Evolutionary conservation across 225 moss, liverwort and hornwort genomes (phyloP).

Genomic region (Sphagnum tenellum): DNA sequence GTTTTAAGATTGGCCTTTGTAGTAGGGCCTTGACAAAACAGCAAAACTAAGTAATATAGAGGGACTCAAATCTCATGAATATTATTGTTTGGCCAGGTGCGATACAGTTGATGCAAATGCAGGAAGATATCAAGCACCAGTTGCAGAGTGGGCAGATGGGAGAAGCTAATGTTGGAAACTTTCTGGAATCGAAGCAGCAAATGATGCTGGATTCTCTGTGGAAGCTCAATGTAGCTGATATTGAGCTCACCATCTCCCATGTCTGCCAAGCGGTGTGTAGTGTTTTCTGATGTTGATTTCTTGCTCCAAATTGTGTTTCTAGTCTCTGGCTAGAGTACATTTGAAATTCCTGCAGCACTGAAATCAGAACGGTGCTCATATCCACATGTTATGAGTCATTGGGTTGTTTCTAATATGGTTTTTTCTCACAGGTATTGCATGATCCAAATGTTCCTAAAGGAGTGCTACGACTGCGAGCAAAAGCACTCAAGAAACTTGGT

Average conservation of each 20-base stretch:
- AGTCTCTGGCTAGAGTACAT: background rate
- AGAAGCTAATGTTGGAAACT: slow-evolving; percentile 45
- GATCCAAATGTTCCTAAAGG: slow-evolving; percentile 28
- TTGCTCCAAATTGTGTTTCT: background rate
- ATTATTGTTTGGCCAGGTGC: slow-evolving; percentile 36
- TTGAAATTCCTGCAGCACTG: background rate
- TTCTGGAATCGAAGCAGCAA: slow-evolving; percentile 53
- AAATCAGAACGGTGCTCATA: background rate
- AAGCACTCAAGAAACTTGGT: slow-evolving; percentile 71
- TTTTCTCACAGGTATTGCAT: slow-evolving; percentile 34
- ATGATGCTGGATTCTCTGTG: slow-evolving; percentile 66
- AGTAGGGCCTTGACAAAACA: too few species aligned
- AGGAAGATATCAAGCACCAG: slow-evolving; percentile 66
- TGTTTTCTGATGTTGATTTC: background rate
- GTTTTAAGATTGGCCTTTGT: background rate
- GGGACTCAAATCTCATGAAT: too few species aligned
- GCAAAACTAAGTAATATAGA: too few species aligned
- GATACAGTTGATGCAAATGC: slow-evolving; percentile 76
- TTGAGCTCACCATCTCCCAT: slow-evolving; percentile 76
- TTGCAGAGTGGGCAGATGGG: slow-evolving; percentile 29
- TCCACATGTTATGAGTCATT: too few species aligned
- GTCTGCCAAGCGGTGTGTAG: slow-evolving; percentile 64
- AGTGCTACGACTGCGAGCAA: slow-evolving; percentile 40
- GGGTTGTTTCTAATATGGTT: background rate
- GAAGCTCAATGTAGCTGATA: slow-evolving; percentile 94